Base-by-base conservation (phyloP, 1,139 yeast genomes). In the Geotrichum reessii region DNA sequence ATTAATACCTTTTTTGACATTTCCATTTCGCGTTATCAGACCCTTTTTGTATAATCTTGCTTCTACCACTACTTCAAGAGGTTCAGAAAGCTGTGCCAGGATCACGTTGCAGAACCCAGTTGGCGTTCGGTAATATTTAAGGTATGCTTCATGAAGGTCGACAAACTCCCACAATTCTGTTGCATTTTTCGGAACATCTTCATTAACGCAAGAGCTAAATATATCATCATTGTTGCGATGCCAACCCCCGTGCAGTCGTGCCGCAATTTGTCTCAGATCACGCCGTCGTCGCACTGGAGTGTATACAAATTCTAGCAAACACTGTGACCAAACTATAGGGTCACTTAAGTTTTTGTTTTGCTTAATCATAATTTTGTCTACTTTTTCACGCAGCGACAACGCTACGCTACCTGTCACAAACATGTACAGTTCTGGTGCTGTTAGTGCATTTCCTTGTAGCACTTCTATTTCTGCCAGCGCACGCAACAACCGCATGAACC, bases 241-340 rank as follows among this genome's bases (percentile, higher is more conserved):
- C 19, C 11, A 33, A 4, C 17, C 21, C 12, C 33, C 19, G 17
- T 17, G 40, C 21, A 50, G 47, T 5, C 24, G 27, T 7, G 47
- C 28, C 24, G 12, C 25, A 9, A 50, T 14, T 19, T 2, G 5
- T 19, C 9, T 8, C 47, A 50, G 21, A 24, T 50, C 53, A 22
- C 27, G 21, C 37, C 47, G 21, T 44, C 31, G 40, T 1, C 21
- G 53, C 9, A 19, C 27, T 33, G 24, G 19, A 2, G 22, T 44
- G 31, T 50, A 50, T 17, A 37, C 53, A 14, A 19, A 12, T 5
- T 50, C 53, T 17, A 50, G 19, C 21, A 50, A 37, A 9, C 37
- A 37, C 24, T 50, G 53, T 14, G 53, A 50, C 17, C 37, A 33
- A 9, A 3, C 53, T 1, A 50, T 28, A 12, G 53, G 53, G 33